phyloP scores from a whole-genome alignment of 2,329 filamentous ascomycete genomes.

The Knufia fluminis region DNA sequence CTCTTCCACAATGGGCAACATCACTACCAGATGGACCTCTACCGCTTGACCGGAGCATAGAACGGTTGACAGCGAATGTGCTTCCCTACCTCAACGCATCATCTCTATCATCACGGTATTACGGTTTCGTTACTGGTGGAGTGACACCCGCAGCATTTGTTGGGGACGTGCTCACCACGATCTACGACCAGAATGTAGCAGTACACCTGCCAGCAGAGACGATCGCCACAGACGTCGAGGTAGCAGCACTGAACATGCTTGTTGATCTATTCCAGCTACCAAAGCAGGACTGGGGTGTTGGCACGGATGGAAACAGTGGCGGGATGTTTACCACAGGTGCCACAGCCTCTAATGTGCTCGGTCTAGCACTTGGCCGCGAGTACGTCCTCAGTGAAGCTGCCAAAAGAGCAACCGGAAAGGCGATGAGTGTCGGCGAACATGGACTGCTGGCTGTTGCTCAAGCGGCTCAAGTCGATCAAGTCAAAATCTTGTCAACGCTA shows the following conservation, averaged over 20 bases:
- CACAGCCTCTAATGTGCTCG: conserved; percentile 57
- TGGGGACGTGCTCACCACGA: conserved; percentile 75
- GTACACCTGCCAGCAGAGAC: conserved; percentile 73
- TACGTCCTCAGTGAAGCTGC: conserved; percentile 36
- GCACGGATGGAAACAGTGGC: conserved; percentile 40
- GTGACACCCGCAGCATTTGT: conserved; percentile 67
- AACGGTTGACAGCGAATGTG: conserved; percentile 30
- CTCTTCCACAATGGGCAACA: neutral
- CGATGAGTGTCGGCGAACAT: conserved; percentile 52
- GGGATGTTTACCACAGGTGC: conserved; percentile 70
- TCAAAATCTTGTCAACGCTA: conserved; percentile 71
- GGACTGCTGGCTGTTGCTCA: conserved; percentile 61
- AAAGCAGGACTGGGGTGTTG: conserved; percentile 39
- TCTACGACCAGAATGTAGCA: conserved; percentile 72
- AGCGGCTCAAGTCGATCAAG: conserved; percentile 52
- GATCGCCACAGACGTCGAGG: conserved; percentile 67
- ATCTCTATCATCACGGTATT: conserved; percentile 61
- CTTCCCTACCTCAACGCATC: conserved; percentile 55
- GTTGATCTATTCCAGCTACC: conserved; percentile 56
- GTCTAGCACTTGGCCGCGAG: conserved; percentile 63
- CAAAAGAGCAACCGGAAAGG: conserved; percentile 23
- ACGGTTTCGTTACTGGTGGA: conserved; percentile 82
- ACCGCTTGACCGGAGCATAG: conserved; percentile 2
- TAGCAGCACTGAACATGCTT: conserved; percentile 60
- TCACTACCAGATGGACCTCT: neutral